These are phyloP conservation scores for Neonectria magnoliae DNA, from an alignment of 2,329 filamentous ascomycete species.

Conservation along the genomic window DNA sequence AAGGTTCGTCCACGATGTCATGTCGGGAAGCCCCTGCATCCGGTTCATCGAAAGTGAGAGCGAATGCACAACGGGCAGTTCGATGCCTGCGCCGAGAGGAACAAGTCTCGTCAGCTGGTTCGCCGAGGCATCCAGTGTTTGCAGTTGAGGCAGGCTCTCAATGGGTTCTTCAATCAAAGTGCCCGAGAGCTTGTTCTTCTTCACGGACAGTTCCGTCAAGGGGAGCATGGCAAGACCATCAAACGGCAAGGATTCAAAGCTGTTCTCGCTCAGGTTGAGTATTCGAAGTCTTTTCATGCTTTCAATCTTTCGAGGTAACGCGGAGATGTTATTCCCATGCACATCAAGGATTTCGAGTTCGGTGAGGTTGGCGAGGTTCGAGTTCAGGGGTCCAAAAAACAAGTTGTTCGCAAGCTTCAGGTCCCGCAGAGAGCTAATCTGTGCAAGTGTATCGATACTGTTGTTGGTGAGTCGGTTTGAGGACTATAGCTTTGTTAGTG, in stretches of 20 bases:
- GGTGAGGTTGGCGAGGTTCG: constrained; percentile 69
- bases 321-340: constrained; percentile 80
- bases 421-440: constrained; percentile 78
- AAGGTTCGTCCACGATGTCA: constrained; percentile 79
- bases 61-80: constrained; percentile 76
- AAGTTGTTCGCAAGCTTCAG: constrained; percentile 84
- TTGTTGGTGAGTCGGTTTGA: constrained; percentile 82
- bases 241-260: constrained; percentile 76
- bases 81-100: constrained; percentile 57
- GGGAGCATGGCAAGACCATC: constrained; percentile 73
- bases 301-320: constrained; percentile 74
- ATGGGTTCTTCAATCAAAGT: constrained; percentile 74
- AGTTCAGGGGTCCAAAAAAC: constrained; percentile 73
- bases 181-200: constrained; percentile 82
- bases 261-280: constrained; percentile 84
- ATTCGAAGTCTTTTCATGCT: constrained; percentile 75
- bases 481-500: constrained; percentile 61
- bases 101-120: constrained; percentile 74
- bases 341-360: constrained; percentile 85
- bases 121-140: constrained; percentile 79
- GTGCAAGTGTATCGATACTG: constrained; percentile 76
- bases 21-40: constrained; percentile 75
- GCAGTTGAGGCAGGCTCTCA: constrained; percentile 69
- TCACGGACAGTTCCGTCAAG: constrained; percentile 76
- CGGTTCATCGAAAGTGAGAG: constrained; percentile 85